Percentiles rank a stretch among this genome's conserved stretches.
phyloP scores from a whole-genome alignment of 768 basidiomycete species.

The Mycena polygramma region DNA sequence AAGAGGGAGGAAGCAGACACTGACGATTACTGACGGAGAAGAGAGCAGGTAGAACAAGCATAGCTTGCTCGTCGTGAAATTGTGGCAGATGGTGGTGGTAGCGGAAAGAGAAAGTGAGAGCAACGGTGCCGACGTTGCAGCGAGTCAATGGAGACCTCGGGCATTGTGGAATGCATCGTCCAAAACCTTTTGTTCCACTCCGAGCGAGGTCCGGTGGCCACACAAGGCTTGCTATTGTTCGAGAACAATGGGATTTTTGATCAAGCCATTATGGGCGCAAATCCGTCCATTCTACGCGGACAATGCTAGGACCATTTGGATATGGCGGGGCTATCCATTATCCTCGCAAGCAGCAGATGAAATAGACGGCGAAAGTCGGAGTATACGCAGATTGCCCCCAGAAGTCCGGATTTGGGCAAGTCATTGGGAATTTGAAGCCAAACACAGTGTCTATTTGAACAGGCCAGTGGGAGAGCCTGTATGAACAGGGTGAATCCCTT shows the following conservation, averaged over 20 bases:
- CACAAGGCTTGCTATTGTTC: conserved; percentile 19
- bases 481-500: too few relatives aligned
- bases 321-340: not conserved
- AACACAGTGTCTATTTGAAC: too few relatives aligned
- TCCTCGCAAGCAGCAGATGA: not conserved
- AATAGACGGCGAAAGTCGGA: not conserved
- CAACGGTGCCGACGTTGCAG: conserved; percentile 8
- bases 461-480: too few relatives aligned
- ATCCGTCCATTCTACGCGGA: conserved; percentile 7
- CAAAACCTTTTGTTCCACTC: conserved; percentile 26
- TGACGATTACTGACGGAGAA: conserved; percentile 29
- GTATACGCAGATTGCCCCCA: too few relatives aligned
- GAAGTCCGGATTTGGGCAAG: too few relatives aligned
- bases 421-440: not conserved
- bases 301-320: not conserved
- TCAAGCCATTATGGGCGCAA: not conserved
- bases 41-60: conserved; percentile 24
- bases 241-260: conserved; percentile 31
- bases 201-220: conserved; percentile 12
- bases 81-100: conserved; percentile 33
- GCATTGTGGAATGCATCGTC: conserved; percentile 27
- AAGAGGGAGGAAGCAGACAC: not conserved
- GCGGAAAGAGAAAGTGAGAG: conserved; percentile 20
- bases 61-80: conserved; percentile 24
- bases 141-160: conserved; percentile 24